These are phyloP conservation scores for Ogataea populi-albae DNA, from an alignment of 805 yeast genomes.

Conservation along the genomic window DNA sequence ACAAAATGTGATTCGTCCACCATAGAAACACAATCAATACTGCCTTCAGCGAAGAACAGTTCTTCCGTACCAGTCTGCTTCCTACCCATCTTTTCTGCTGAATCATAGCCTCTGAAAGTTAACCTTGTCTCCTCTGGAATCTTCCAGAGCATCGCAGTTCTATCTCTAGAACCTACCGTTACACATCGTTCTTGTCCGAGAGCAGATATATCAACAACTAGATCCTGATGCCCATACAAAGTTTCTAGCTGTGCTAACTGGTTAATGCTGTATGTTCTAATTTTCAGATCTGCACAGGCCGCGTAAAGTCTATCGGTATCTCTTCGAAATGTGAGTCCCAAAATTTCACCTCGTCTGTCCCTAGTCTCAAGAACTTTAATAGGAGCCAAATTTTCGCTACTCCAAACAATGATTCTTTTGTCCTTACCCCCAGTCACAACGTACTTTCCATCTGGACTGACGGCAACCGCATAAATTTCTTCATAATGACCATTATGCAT, in stretches of 20 bases:
- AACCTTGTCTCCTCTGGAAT: constrained; percentile 92
- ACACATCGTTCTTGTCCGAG: constrained; percentile 87
- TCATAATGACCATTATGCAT: constrained; percentile 70
- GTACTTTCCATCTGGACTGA: constrained; percentile 80
- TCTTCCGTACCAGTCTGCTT: constrained; percentile 29
- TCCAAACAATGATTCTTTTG: constrained; percentile 80
- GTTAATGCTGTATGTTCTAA: constrained; percentile 80
- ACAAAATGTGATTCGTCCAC: constrained; percentile 88
- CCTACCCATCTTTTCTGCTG: constrained; percentile 36
- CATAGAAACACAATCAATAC: constrained; percentile 88
- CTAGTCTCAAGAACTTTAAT: constrained; percentile 74
- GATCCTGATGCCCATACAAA: constrained; percentile 93
- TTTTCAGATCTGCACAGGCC: constrained; percentile 87
- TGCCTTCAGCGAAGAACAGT: constrained; percentile 66
- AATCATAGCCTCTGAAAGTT: constrained; percentile 89
- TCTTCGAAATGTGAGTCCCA: constrained; percentile 74
- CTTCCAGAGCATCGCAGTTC: constrained; percentile 95
- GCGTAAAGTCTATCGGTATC: constrained; percentile 84
- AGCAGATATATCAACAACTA: constrained; percentile 77
- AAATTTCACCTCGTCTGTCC: constrained; percentile 67
- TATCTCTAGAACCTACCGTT: constrained; percentile 92
- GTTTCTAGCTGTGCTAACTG: constrained; percentile 89
- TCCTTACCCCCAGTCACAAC: constrained; percentile 92
- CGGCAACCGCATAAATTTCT: constrained; percentile 75
- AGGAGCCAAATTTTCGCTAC: constrained; percentile 71